Evolutionary conservation across 73 alveolate genomes (phyloP), one percentile per base, ranked within the genome.

Genomic region (Paramecium caudatum): DNA sequence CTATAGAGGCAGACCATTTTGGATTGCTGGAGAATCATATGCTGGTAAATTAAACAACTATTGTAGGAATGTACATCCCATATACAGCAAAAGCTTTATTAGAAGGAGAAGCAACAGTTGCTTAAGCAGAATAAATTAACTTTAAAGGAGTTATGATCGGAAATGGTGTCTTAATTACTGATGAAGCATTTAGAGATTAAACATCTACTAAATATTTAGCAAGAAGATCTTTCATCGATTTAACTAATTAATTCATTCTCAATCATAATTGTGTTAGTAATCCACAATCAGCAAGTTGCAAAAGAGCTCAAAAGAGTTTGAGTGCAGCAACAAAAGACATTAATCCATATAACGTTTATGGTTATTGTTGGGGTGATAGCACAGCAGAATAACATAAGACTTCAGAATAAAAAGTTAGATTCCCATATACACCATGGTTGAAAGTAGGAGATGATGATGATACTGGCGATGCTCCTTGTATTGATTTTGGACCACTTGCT

Each of bases 1-100:
- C 46, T 97, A 93, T 88, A 74, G 90, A 47, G 93, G 93, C 7
- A 95, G 96, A 69, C 96, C 84, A 10, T 97, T 98, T 87, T 97
- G 90, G 82, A 94, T 98, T 36, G 85, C 99, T 36, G 99, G 99
- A 3, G 99, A 98, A 91, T 93, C 98, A 86, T 98, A 98, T 92
- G 99, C 99, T 23, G 99, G 99, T 7, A 96, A 93, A 83, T 94
- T 55, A 74, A 13, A 17, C 32, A 37, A 13, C 6, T 9, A 36
- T 5, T 34, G 36, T 74, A 74, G 88, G 88, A 74, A 74, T 74
- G 68, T 74, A 74, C 27, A 43, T 74, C 8, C 88, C 88, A 0
- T 45, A 74, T 5, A 74, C 88, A 27, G 69, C 88, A 1, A 39
- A 74, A 16, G 21, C 62, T 4, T 37, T 74, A 12, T 7, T 74